Conservation (phyloP, 345 rosid genomes). For the Eucalyptus lansdowneana region DNA sequence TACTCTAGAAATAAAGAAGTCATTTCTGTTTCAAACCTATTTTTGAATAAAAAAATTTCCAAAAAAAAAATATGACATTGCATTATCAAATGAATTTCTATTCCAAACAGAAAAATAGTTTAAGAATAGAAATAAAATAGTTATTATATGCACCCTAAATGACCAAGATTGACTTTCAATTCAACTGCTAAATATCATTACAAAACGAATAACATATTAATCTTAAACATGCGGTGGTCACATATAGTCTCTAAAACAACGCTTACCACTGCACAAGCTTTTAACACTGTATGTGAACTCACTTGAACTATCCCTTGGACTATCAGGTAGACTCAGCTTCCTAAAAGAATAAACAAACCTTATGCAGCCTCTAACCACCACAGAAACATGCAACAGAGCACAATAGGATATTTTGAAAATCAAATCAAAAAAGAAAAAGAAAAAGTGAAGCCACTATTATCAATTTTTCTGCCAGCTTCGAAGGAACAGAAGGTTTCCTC, state of each 20-base stretch:
- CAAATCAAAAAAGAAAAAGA: too few relatives aligned
- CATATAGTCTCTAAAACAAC: not conserved
- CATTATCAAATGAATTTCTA: too few relatives aligned
- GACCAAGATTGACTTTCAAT: not conserved
- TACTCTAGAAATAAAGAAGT: too few relatives aligned
- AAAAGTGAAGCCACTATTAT: not conserved
- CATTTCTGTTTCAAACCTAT: too few relatives aligned
- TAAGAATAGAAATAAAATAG: rapidly evolving
- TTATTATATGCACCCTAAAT: not conserved
- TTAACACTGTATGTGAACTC: not conserved
- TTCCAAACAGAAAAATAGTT: too few relatives aligned
- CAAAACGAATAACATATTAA: not conserved
- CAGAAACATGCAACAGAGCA: not conserved
- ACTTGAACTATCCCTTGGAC: not conserved
- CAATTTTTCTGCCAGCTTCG: not conserved
- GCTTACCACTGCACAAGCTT: not conserved
- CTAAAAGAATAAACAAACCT: not conserved
- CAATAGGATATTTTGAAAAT: not conserved
- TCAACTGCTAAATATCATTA: not conserved
- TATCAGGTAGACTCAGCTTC: not conserved
- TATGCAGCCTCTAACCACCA: not conserved
- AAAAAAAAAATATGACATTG: too few relatives aligned
- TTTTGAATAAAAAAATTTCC: too few relatives aligned
- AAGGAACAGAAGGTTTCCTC: not conserved
- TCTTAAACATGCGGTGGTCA: not conserved